These are phyloP conservation scores for Fonsecaea multimorphosa DNA, from an alignment of 2,329 filamentous ascomycete species.

Conservation along the genomic window DNA sequence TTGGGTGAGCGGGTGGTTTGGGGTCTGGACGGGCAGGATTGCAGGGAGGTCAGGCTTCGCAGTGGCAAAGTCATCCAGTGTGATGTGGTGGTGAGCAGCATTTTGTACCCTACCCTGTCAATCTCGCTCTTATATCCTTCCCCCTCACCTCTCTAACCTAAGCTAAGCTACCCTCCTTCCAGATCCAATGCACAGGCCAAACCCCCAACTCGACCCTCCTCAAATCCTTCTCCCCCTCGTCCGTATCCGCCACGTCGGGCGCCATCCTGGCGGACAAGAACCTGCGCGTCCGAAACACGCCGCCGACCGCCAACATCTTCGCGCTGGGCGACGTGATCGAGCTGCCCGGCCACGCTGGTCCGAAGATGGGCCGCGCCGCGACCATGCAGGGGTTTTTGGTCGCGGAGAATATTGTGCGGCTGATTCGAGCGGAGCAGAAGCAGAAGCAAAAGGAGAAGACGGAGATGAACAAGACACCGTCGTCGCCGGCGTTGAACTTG, in stretches of 20 bases:
- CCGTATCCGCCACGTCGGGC: conserved; percentile 56
- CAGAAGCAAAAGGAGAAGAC: background rate
- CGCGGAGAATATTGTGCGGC: conserved; percentile 61
- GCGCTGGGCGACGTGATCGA: conserved; percentile 69
- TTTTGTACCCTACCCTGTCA: too few relatives aligned
- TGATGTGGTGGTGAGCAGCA: conserved; percentile 30
- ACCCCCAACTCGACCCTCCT: conserved; percentile 62
- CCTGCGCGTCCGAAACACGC: conserved; percentile 61
- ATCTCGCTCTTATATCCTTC: background rate
- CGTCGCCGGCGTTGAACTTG: conserved; percentile 43
- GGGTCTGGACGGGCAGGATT: conserved; percentile 21
- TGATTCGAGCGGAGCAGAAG: conserved; percentile 49
- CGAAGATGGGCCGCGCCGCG: conserved; percentile 63
- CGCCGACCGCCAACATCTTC: conserved; percentile 58
- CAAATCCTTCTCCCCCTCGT: conserved; percentile 49
- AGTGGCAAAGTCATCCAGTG: conserved; percentile 26
- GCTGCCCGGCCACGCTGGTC: conserved; percentile 51
- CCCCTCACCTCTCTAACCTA: background rate
- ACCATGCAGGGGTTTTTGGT: conserved; percentile 61
- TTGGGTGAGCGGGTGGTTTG: conserved; percentile 30
- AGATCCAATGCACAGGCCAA: conserved; percentile 68
- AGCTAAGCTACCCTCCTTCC: background rate
- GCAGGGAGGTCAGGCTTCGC: conserved; percentile 27
- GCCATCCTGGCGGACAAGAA: conserved; percentile 62
- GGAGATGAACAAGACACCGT: background rate